Evolutionary conservation across 2,329 filamentous ascomycete species (phyloP), one percentile per base, ranked within the genome.

Genomic region (Harringtonia lauricola): DNA sequence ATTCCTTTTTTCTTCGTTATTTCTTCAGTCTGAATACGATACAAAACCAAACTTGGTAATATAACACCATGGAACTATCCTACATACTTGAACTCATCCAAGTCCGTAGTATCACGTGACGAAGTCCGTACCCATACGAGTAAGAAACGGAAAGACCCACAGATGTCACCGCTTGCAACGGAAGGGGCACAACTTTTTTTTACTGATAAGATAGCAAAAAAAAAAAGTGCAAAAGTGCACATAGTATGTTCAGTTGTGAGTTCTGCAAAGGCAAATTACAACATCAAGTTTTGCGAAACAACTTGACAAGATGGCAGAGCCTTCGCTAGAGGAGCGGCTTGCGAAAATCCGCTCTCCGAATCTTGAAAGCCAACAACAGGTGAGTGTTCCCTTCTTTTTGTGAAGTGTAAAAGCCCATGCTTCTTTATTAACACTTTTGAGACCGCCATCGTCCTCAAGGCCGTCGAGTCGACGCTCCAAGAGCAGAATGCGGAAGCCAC

Each of bases 261-360:
- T 38, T n/a, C n/a, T 38, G 17, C 36, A 4, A 5, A 12, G 13
- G 29, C 31, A 15, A 34, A 17, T 15, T 15, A 8, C 31, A 17
- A 15, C 15, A 18, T 35, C 13, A n/a, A 17, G 8, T 44, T 31
- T 40, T 39, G 42, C 41, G 21, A 18, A 6, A 42, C 19, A 24
- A 6, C 18, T 30, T 36, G 28, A n/a, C 39, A 46, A 36, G 47
- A 76, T 75, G 72, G 63, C 66, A 55, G 65, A 66, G 52, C 59
- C 65, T 54, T 66, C 71, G 52, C 59, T 96, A 57, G 79, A 83
- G 61, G 89, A 94, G 71, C 94, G 88, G 72, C 79, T 96, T 62
- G 86, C 89, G 69, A 95, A 94, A 76, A 95, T 96, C 64, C 85
- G 90, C 67, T 92, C 85, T 59, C 90, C 90, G 45, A 94, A 94